These are phyloP conservation scores for Curvularia verruculosa DNA, from an alignment of 2,329 filamentous ascomycete genomes.

Conservation along the genomic window DNA sequence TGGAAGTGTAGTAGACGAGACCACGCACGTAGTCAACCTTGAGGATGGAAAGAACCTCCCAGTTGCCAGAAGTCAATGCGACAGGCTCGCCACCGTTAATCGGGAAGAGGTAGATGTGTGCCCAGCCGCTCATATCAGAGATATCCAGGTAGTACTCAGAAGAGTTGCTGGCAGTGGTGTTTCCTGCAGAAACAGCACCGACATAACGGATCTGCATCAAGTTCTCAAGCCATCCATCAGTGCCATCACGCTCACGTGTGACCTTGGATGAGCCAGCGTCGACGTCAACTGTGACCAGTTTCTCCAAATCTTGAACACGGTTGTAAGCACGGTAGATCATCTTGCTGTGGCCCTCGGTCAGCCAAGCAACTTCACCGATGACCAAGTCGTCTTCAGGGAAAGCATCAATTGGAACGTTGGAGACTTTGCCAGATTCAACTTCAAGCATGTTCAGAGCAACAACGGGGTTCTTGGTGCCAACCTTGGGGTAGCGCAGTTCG, in stretches of 20 bases:
- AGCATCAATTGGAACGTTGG: slow-evolving; percentile 59
- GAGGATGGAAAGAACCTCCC: slow-evolving; percentile 67
- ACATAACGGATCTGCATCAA: slow-evolving; percentile 63
- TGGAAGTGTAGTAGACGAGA: slow-evolving; percentile 69
- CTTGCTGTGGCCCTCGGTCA: slow-evolving; percentile 65
- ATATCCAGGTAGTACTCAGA: slow-evolving; percentile 67
- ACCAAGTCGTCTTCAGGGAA: slow-evolving; percentile 67
- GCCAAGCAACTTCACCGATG: slow-evolving; percentile 71
- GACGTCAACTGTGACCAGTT: slow-evolving; percentile 65
- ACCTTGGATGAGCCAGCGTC: slow-evolving; percentile 54
- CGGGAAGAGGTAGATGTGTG: slow-evolving; percentile 69
- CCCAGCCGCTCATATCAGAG: slow-evolving; percentile 69
- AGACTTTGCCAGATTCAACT: slow-evolving; percentile 55
- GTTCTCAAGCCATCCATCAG: slow-evolving; percentile 68
- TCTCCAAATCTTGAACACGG: slow-evolving; percentile 69
- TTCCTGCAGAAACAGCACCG: slow-evolving; percentile 48
- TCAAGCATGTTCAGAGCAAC: slow-evolving; percentile 66
- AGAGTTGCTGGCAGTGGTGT: slow-evolving; percentile 46
- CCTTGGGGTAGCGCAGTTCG: slow-evolving; percentile 71
- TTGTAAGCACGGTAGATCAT: slow-evolving; percentile 71
- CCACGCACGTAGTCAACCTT: slow-evolving; percentile 64
- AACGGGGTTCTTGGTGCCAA: slow-evolving; percentile 70
- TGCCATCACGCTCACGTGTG: slow-evolving; percentile 64
- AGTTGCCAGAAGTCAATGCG: slow-evolving; percentile 67
- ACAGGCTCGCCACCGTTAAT: slow-evolving; percentile 62